A percentile compares a stretch with the other conserved stretches of the same genome.
These are phyloP conservation scores for Rhizopus microsporus DNA, from an alignment of 371 early-diverging fungal genomes.

Conservation along the genomic window DNA sequence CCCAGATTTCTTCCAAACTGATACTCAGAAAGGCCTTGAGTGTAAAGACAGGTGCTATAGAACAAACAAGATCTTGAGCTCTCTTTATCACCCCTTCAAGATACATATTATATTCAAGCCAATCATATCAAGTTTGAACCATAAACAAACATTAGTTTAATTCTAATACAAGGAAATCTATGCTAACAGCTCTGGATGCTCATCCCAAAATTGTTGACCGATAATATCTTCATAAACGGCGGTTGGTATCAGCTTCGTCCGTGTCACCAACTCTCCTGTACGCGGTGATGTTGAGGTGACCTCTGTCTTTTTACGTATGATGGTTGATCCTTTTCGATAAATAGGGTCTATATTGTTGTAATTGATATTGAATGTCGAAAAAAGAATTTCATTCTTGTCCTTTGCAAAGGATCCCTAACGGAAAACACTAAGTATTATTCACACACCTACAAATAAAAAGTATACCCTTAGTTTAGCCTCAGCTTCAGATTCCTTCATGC, in stretches of 20 bases:
- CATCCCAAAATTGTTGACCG: conserved; percentile 82
- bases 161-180: not conserved
- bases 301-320: conserved; percentile 61
- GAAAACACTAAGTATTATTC: not conserved
- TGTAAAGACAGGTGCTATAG: too few relatives aligned
- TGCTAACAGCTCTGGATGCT: conserved; percentile 31
- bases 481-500: conserved; percentile 67
- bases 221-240: conserved; percentile 85
- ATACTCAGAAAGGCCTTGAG: too few relatives aligned
- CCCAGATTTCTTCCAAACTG: too few relatives aligned
- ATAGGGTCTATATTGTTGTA: conserved; percentile 83
- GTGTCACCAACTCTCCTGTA: conserved; percentile 30
- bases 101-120: too few relatives aligned
- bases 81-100: too few relatives aligned
- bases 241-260: conserved; percentile 44
- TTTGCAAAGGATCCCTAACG: conserved; percentile 75
- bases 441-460: not conserved
- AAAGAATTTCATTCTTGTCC: conserved; percentile 91
- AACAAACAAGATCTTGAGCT: too few relatives aligned
- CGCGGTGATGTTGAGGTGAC: conserved; percentile 44
- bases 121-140: not conserved
- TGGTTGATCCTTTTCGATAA: conserved; percentile 84
- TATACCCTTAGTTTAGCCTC: conserved; percentile 67
- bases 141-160: not conserved
- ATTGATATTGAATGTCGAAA: conserved; percentile 81